Conservation (phyloP, 164 flowering plant genomes). For the Sedum album region DNA sequence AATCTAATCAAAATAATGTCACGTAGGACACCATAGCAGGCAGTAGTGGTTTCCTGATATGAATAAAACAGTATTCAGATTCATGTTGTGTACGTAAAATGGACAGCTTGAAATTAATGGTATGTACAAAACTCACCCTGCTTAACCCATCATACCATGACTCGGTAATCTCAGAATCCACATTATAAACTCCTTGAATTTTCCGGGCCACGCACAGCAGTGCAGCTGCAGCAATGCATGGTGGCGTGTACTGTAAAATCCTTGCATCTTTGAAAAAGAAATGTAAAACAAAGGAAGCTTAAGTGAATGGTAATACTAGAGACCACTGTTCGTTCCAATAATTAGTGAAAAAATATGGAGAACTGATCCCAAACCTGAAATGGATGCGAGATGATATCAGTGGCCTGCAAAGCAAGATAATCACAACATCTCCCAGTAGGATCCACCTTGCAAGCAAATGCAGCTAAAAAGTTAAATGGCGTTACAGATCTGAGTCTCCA, state of each 20-base stretch:
- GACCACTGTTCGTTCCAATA: background rate
- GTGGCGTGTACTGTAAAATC: background rate
- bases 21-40: slow-evolving; percentile 2
- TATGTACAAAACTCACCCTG: background rate
- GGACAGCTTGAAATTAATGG: background rate
- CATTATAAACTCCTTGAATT: background rate
- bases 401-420: background rate
- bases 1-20: background rate
- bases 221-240: slow-evolving; percentile 2
- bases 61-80: background rate
- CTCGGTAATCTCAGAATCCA: background rate
- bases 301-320: too few species aligned
- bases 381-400: background rate
- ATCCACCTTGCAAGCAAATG: background rate
- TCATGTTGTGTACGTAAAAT: background rate
- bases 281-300: too few species aligned
- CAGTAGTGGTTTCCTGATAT: background rate
- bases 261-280: background rate
- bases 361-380: background rate
- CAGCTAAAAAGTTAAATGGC: background rate
- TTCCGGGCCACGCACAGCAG: background rate
- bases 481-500: background rate
- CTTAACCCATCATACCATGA: slow-evolving; percentile 1
- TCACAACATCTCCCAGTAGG: background rate
- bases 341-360: background rate